Evolutionary conservation across 75 land plant species (phyloP).

Genomic region (Sequoiadendron giganteum): DNA sequence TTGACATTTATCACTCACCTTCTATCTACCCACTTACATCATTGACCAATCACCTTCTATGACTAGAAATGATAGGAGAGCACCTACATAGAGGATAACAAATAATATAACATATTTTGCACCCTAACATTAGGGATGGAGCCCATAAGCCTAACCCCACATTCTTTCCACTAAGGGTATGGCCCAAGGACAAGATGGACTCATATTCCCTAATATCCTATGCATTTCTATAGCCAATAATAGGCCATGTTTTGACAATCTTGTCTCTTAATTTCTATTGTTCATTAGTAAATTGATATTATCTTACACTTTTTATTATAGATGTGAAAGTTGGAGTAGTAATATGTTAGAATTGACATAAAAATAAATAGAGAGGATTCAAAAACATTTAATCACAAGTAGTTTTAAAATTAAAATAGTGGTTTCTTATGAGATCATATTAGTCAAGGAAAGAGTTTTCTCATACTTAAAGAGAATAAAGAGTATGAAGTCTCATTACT

Average conservation of each 20-base stretch:
- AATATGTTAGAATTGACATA: too few species aligned
- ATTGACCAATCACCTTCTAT: neutral
- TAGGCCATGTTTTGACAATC: too few species aligned
- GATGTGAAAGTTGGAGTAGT: neutral
- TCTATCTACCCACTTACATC: neutral
- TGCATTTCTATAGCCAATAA: too few species aligned
- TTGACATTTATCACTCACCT: neutral
- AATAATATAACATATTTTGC: neutral
- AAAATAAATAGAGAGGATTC: too few species aligned
- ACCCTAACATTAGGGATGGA: neutral
- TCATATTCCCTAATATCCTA: too few species aligned
- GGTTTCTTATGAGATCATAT: neutral
- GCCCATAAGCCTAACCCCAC: neutral
- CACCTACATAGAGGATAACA: neutral
- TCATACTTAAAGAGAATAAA: neutral
- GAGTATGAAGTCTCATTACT: neutral
- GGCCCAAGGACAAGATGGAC: too few species aligned
- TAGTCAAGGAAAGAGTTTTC: neutral
- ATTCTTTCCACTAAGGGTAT: neutral
- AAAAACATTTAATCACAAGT: too few species aligned
- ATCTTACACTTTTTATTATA: too few species aligned
- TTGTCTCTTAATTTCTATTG: too few species aligned
- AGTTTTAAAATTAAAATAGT: too few species aligned
- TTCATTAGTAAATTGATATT: too few species aligned
- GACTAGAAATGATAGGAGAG: neutral